These are phyloP conservation scores for Ambrosiella xylebori DNA, from an alignment of 2,329 filamentous ascomycete genomes.

Conservation along the genomic window DNA sequence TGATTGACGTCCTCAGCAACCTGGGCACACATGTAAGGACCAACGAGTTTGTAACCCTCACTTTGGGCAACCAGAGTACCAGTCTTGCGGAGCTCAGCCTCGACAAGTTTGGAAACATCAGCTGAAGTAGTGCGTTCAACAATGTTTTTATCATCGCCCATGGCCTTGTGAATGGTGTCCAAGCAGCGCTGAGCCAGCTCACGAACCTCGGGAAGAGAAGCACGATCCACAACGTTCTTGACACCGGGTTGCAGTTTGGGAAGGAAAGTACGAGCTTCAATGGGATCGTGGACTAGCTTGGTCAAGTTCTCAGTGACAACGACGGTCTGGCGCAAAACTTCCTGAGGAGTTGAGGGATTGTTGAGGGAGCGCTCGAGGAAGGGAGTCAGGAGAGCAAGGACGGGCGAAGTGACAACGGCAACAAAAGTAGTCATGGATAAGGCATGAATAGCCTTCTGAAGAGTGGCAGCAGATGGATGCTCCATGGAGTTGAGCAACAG, in stretches of 20 bases:
- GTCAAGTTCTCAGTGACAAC: constrained; percentile 97
- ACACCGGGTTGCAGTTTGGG: constrained; percentile 91
- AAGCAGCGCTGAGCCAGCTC: constrained; percentile 72
- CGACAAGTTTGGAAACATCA: constrained; percentile 58
- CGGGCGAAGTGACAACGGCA: constrained; percentile 84
- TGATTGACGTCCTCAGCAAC: constrained; percentile 77
- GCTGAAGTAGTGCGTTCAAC: constrained; percentile 51
- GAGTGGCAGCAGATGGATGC: constrained; percentile 69
- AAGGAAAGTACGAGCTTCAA: constrained; percentile 87
- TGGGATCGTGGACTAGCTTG: constrained; percentile 87
- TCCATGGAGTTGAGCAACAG: constrained; percentile 91
- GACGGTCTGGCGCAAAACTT: constrained; percentile 86
- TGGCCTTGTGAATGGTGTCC: constrained; percentile 73
- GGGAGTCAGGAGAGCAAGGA: constrained; percentile 83
- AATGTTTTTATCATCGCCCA: constrained; percentile 52
- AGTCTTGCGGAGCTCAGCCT: constrained; percentile 56
- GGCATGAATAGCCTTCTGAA: constrained; percentile 92
- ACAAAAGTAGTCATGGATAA: constrained; percentile 98
- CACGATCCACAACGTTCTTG: constrained; percentile 69
- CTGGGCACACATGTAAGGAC: constrained; percentile 65
- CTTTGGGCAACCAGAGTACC: constrained; percentile 25
- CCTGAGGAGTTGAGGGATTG: constrained; percentile 76
- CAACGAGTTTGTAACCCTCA: constrained; percentile 32
- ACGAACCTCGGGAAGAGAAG: constrained; percentile 85
- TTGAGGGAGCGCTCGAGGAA: constrained; percentile 89